Evolutionary conservation across 176 grass and related monocot genomes (phyloP).

Genomic region (Metroxylon sagu): DNA sequence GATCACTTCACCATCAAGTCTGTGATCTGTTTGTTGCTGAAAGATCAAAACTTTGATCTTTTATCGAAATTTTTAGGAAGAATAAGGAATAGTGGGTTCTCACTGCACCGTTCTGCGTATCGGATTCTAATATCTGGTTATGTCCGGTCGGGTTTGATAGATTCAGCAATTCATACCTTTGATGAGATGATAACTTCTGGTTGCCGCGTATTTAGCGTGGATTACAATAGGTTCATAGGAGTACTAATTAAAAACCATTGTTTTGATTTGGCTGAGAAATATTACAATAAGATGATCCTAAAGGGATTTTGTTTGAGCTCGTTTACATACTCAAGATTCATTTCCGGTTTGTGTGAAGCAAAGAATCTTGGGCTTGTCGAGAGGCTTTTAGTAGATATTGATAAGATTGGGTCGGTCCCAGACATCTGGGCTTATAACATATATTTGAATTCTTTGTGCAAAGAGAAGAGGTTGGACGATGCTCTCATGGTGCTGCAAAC

Average conservation of each 20-base stretch:
- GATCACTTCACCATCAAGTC: constrained; percentile 42
- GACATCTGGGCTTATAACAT: constrained; percentile 77
- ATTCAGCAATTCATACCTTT: constrained; percentile 44
- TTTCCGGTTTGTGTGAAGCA: constrained; percentile 46
- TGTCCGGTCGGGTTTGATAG: constrained; percentile 29
- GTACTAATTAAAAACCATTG: constrained; percentile 46
- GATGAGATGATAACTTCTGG: constrained; percentile 55
- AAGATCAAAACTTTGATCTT: constrained; percentile 40
- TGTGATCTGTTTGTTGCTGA: constrained; percentile 39
- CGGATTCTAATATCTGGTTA: constrained; percentile 47
- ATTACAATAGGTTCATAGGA: constrained; percentile 64
- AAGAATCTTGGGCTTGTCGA: constrained; percentile 44
- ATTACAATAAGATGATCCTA: constrained; percentile 30
- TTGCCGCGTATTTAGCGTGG: constrained; percentile 56
- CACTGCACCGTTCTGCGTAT: constrained; percentile 53
- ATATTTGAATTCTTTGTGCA: constrained; percentile 58
- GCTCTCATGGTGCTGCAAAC: constrained; percentile 43
- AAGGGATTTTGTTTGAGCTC: constrained; percentile 56
- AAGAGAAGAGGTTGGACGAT: constrained; percentile 44
- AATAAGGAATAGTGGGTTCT: constrained; percentile 31
- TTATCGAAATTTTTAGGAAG: constrained; percentile 38
- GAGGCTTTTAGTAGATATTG: constrained; percentile 52
- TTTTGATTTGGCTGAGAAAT: constrained; percentile 62
- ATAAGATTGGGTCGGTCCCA: constrained; percentile 43
- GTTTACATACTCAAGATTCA: constrained; percentile 75